Evolutionary conservation across 345 rosid genomes (phyloP).

Genomic region (Mangifera indica): DNA sequence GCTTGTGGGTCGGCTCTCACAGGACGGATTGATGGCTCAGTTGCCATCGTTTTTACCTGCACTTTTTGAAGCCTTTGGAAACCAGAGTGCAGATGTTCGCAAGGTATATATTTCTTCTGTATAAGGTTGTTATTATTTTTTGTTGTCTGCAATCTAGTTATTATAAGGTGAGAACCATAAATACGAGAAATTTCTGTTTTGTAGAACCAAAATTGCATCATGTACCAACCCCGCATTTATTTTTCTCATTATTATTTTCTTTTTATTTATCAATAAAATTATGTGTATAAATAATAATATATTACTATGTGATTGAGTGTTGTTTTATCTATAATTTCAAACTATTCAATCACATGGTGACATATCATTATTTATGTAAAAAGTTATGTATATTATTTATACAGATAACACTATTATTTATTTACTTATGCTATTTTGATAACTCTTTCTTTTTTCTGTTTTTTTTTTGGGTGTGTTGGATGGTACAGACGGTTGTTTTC

Average conservation of each 20-base stretch:
- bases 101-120: constrained; percentile 51
- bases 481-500: constrained; percentile 90
- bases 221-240: neutral
- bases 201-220: neutral
- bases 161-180: neutral
- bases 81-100: constrained; percentile 95
- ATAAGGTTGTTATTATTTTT: neutral
- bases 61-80: constrained; percentile 95
- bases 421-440: neutral
- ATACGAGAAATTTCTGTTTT: neutral
- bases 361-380: too few relatives aligned
- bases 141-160: neutral
- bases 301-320: too few relatives aligned
- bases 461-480: neutral
- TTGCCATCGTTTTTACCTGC: constrained; percentile 90
- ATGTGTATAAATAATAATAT: too few relatives aligned
- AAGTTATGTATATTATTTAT: too few relatives aligned
- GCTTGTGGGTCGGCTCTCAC: constrained; percentile 93
- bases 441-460: too few relatives aligned
- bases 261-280: too few relatives aligned
- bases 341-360: too few relatives aligned
- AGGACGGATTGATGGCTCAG: constrained; percentile 79
- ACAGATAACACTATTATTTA: too few relatives aligned
- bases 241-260: neutral
- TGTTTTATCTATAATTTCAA: too few relatives aligned